Conservation (phyloP, 2,329 filamentous ascomycete species). For the Calonectria pseudoturangicola region DNA sequence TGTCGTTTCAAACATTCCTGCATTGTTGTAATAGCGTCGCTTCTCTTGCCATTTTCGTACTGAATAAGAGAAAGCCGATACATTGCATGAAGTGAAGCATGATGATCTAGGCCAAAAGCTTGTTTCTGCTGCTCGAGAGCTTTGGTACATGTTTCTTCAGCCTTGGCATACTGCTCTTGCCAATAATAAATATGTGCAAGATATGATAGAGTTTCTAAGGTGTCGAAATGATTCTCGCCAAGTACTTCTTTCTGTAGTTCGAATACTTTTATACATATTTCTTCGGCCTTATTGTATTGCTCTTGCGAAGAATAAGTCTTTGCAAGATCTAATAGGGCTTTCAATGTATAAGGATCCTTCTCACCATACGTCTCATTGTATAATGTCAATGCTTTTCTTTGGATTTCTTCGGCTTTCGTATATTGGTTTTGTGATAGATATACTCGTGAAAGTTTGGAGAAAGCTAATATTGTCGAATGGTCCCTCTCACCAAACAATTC, state of each 20-base stretch:
- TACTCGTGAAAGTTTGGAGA: too few relatives aligned
- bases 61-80: neutral
- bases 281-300: neutral
- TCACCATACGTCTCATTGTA: conserved; percentile 5
- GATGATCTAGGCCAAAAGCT: neutral
- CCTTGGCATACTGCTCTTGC: neutral
- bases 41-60: neutral
- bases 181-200: accelerated
- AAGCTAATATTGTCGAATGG: too few relatives aligned
- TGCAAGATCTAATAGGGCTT: neutral
- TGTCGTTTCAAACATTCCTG: neutral
- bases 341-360: conserved; percentile 19
- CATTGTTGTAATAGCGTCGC: neutral
- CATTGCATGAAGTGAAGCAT: neutral
- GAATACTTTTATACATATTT: neutral
- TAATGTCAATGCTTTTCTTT: too few relatives aligned
- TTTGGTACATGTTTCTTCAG: neutral
- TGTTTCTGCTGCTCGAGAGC: neutral
- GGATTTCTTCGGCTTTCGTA: too few relatives aligned
- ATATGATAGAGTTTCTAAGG: neutral
- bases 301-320: accelerated
- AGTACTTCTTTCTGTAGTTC: neutral
- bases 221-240: neutral
- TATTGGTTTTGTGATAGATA: too few relatives aligned
- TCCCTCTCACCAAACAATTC: too few relatives aligned